phyloP scores from a whole-genome alignment of 2,329 filamentous ascomycete species.

The Cordyceps farinosa region DNA sequence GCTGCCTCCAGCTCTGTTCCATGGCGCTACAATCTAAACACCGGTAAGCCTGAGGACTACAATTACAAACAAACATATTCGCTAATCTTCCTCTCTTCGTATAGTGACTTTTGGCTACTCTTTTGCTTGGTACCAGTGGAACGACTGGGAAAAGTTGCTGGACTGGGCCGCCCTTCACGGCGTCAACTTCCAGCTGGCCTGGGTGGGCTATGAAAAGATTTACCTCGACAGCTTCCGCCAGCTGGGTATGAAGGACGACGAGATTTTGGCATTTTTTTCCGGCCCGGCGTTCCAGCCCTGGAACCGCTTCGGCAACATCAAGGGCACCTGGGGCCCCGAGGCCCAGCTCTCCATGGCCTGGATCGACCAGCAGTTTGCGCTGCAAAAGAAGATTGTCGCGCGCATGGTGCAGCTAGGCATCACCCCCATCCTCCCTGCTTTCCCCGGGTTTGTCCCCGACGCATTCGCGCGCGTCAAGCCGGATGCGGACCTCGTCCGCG shows the following conservation, averaged over 20 bases:
- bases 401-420: constrained; percentile 52
- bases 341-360: constrained; percentile 37
- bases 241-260: constrained; percentile 40
- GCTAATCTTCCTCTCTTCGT: neutral
- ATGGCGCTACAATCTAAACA: constrained; percentile 46
- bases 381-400: constrained; percentile 45
- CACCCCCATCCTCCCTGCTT: constrained; percentile 48
- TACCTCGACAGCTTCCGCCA: constrained; percentile 45
- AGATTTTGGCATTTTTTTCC: constrained; percentile 44
- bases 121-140: constrained; percentile 32
- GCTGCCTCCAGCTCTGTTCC: constrained; percentile 20
- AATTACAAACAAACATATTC: too few species aligned
- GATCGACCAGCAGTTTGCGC: constrained; percentile 44
- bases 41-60: constrained; percentile 29
- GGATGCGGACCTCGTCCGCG: constrained; percentile 40
- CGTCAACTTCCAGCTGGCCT: constrained; percentile 49
- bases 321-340: constrained; percentile 45
- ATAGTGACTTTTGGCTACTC: constrained; percentile 12
- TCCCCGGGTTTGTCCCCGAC: constrained; percentile 47
- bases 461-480: constrained; percentile 38
- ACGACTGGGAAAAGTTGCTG: constrained; percentile 49
- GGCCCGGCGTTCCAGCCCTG: constrained; percentile 50
- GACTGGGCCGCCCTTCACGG: constrained; percentile 51
- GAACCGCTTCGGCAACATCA: constrained; percentile 52
- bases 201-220: constrained; percentile 50